Base-by-base conservation (phyloP, 2,329 filamentous ascomycete species). In the Alternaria metachromatica region DNA sequence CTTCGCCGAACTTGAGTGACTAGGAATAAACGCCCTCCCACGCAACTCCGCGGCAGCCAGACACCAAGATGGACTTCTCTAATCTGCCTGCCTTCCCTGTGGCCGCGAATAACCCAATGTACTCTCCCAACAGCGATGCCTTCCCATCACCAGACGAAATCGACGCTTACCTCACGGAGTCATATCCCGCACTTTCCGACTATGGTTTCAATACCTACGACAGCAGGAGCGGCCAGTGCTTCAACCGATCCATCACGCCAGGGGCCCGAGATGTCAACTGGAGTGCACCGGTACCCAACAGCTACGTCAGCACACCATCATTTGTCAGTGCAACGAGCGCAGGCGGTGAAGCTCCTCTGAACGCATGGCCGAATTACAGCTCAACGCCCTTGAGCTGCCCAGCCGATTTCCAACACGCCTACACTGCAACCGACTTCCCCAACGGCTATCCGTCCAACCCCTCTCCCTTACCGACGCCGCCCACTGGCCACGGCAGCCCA, bases 141-240 rank as follows among this genome's bases (percentile, higher is more conserved):
- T 63, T 63, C 26, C 56, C 60, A n/a, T 63, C 56, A 12, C 49
- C 60, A 2, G 60, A 60, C 33, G 37, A 58, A n/a, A 23, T 63
- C 26, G 60, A 60, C 51, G 15, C 50, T n/a, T 45, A 58, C 45
- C 56, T 58, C 21, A 60, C 53, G 20, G 56, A 53, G 37, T 55
- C 60, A 3, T 63, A 63, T 45, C 18, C 56, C 15, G 26, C 50
- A 6, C 45, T 60, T 13, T 55, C 60, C 9, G 60, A 60, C 15
- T 58, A 54, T 41, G 59, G 30, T 37, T 50, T 41, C 25, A 51
- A 58, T 41, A 45, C 26, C 44, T 48, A 45, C n/a, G 33, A 55
- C 6, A 28, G 25, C 44, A 55, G 23, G 33, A 33, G 25, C 33
- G 45, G 26, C 51, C 21, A 50, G 43, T 60, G 50, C 44, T 63